These are phyloP conservation scores for Neurospora sp. DNA, from an alignment of 495 filamentous ascomycete species.

Conservation along the genomic window DNA sequence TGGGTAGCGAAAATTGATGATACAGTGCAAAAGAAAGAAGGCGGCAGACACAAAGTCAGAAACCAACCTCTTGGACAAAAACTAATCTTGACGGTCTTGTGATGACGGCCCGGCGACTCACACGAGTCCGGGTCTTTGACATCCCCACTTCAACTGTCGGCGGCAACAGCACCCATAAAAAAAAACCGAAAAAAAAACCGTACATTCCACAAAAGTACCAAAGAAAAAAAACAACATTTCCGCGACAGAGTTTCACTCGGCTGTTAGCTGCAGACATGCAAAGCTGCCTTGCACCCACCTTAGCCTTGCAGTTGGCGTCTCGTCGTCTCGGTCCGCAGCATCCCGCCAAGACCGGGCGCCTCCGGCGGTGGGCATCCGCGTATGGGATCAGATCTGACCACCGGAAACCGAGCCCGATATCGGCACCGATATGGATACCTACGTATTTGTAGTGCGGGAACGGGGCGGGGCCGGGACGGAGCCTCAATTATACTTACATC, in stretches of 20 bases:
- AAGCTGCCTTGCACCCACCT: not conserved
- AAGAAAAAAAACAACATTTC: not conserved
- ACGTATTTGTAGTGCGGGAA: not conserved
- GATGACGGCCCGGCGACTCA: not conserved
- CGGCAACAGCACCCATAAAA: not conserved
- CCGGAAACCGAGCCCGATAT: not conserved
- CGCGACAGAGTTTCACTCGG: not conserved
- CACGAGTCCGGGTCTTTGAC: not conserved
- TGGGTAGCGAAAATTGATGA: not conserved
- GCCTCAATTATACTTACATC: not conserved
- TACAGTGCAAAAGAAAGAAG: not conserved
- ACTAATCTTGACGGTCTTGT: not conserved
- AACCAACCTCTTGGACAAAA: not conserved
- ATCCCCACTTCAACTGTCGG: not conserved
- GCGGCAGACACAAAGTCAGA: not conserved
- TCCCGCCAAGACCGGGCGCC: not conserved
- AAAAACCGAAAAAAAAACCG: not conserved
- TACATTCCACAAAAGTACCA: too few species aligned
- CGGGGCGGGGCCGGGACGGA: not conserved
- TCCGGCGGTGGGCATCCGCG: not conserved
- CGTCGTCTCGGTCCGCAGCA: not conserved
- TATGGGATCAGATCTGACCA: not conserved
- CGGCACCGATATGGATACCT: not conserved
- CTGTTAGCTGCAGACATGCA: not conserved
- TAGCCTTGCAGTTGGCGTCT: not conserved